These are phyloP conservation scores for Botrytis sinoallii DNA, from an alignment of 2,329 filamentous ascomycete genomes.

Conservation along the genomic window DNA sequence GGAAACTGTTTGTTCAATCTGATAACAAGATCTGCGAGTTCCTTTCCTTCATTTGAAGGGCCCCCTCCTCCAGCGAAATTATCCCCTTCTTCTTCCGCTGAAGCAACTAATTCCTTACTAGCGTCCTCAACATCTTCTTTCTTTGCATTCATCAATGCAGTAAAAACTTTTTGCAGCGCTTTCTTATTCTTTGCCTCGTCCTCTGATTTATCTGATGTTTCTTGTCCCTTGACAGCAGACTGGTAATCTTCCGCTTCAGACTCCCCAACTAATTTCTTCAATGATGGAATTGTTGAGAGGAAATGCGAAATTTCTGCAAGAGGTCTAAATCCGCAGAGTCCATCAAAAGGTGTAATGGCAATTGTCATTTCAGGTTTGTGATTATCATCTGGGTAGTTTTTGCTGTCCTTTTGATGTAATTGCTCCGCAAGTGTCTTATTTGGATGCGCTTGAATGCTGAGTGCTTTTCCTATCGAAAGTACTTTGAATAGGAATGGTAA, in stretches of 20 bases:
- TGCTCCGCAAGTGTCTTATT: constrained; percentile 92
- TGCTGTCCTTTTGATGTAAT: constrained; percentile 79
- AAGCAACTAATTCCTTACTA: constrained; percentile 65
- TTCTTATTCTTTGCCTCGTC: constrained; percentile 67
- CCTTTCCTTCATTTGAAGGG: constrained; percentile 62
- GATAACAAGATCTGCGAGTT: constrained; percentile 72
- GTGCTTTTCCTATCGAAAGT: constrained; percentile 88
- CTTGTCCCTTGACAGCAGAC: constrained; percentile 51
- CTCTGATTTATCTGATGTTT: constrained; percentile 40
- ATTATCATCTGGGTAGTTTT: constrained; percentile 98
- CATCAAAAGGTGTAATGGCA: constrained; percentile 93
- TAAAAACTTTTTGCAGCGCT: constrained; percentile 72
- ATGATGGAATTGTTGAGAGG: constrained; percentile 54
- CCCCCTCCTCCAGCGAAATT: constrained; percentile 75
- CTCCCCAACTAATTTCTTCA: constrained; percentile 66
- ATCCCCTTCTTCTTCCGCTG: constrained; percentile 64
- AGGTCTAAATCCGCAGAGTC: constrained; percentile 91
- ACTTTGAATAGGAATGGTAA: constrained; percentile 98
- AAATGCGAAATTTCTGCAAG: constrained; percentile 85
- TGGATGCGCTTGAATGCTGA: constrained; percentile 95
- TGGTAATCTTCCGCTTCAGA: constrained; percentile 57
- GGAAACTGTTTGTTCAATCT: constrained; percentile 83
- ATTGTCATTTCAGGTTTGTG: constrained; percentile 99
- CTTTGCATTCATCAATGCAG: constrained; percentile 74
- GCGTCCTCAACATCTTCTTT: constrained; percentile 62